Percentiles rank a stretch among this genome's conserved stretches.
Conservation (phyloP, 257 asterid genomes). For the Penstemon eatonii region DNA sequence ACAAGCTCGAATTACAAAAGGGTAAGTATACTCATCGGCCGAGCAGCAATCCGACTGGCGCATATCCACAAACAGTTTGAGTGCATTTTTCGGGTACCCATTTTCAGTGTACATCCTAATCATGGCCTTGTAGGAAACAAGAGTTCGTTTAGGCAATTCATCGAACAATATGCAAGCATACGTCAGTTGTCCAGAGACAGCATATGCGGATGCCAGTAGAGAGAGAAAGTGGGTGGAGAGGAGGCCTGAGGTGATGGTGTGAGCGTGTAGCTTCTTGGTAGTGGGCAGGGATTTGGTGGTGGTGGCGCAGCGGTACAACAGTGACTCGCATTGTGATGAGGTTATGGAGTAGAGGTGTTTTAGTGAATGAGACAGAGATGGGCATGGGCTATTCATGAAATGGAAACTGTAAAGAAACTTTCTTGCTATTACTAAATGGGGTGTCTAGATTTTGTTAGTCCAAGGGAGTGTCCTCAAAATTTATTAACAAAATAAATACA, state of each 20-base stretch:
- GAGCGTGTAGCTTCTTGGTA: constrained; percentile 69
- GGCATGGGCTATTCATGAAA: constrained; percentile 49
- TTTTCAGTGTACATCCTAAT: constrained; percentile 61
- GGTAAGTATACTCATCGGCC: constrained; percentile 64
- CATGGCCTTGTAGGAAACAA: constrained; percentile 61
- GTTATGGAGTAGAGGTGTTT: constrained; percentile 44
- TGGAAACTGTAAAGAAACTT: constrained; percentile 7
- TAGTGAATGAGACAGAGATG: constrained; percentile 47
- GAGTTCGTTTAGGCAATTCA: constrained; percentile 56
- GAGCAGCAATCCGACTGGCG: constrained; percentile 38
- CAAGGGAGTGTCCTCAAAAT: no score
- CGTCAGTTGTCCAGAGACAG: constrained; percentile 42
- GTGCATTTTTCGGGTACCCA: constrained; percentile 55
- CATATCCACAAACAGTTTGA: constrained; percentile 67
- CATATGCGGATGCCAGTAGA: constrained; percentile 57
- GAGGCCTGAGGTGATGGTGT: constrained; percentile 56
- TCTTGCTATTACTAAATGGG: no score
- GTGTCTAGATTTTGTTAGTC: no score
- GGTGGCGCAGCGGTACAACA: constrained; percentile 63
- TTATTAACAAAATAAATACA: no score
- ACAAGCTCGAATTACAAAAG: constrained; percentile 77
- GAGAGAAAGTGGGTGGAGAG: constrained; percentile 56
- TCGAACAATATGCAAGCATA: constrained; percentile 65
- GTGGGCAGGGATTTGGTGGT: constrained; percentile 48
- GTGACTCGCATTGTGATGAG: constrained; percentile 58